Base-by-base conservation (phyloP, 139 green algal species). In the Chlamydomonas asymmetrica region DNA sequence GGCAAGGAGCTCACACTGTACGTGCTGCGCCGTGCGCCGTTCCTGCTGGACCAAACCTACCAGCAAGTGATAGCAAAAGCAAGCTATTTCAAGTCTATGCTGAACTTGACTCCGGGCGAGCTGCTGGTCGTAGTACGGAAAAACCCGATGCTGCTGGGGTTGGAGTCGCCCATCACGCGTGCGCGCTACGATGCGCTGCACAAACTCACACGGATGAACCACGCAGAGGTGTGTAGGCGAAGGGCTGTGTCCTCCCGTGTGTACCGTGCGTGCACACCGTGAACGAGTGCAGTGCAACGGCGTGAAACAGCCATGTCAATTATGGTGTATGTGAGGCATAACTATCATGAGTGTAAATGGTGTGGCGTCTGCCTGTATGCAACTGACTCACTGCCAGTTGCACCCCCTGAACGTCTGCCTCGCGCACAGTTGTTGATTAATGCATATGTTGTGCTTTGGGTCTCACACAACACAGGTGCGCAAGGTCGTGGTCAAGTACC, bases 71-170 rank as follows among this genome's bases (percentile, higher is more conserved):
- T 83, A 29, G n/a, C n/a, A n/a, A n/a, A n/a, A 39, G 62, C 39
- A 54, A 35, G 54, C 54, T 27, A 25, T 35, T 62, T 25, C 54
- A 62, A 9, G 16, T 27, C 54, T 62, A 7, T 27, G 10, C 5
- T 6, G 54, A 62, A 27, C 27, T 4, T 31, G 79, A 31, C 68
- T 29, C 54, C 71, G 0, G 23, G 22, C 1, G 37, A 52, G 18
- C 69, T 85, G 73, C 63, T 85, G 40, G 76, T 80, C 59, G 34
- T 86, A 60, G 72, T 90, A 63, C 75, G 79, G 16, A 90, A 90
- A 73, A 87, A 84, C 63, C 81, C 85, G 5, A 61, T 63, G 31
- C 60, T 87, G n/a, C 65, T 90, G 43, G n/a, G 74, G 27, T 34
- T 85, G 66, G 56, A 87, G 8, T n/a, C 50, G 2, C 35, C 56